A percentile compares a stretch with the other conserved stretches of the same genome.
Conservation (phyloP, 139 green algal species). For the Picochlorum sp. region DNA sequence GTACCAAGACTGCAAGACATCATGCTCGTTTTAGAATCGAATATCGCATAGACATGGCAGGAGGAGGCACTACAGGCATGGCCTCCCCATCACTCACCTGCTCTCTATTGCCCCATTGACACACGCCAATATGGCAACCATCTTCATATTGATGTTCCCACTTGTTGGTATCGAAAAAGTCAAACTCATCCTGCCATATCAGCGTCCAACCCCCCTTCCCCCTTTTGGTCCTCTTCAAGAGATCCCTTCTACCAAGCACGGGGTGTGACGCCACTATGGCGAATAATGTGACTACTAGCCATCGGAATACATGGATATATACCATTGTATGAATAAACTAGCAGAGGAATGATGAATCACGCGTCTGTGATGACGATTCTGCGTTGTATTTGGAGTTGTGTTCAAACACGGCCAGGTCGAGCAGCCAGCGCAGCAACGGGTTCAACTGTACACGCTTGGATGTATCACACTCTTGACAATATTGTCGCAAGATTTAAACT, state of each 20-base stretch:
- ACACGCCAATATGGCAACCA: constrained; percentile 1
- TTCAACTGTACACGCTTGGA: too few species aligned
- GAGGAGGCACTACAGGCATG: too few species aligned
- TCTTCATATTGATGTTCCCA: constrained; percentile 6
- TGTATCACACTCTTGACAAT: too few species aligned
- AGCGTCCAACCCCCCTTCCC: neutral
- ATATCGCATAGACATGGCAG: too few species aligned
- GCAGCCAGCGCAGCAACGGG: too few species aligned
- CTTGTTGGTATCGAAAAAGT: neutral
- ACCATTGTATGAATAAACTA: neutral
- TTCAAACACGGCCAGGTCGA: too few species aligned
- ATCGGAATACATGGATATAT: neutral
- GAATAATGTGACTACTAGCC: neutral
- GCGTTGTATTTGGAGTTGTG: too few species aligned
- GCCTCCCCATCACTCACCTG: neutral
- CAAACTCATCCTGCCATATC: constrained; percentile 3
- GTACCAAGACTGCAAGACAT: neutral
- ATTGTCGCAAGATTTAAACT: too few species aligned
- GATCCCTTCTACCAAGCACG: constrained; percentile 1
- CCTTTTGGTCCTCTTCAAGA: neutral
- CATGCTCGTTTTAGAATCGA: neutral
- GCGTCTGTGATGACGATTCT: too few species aligned
- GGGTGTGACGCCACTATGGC: neutral
- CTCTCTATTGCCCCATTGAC: constrained; percentile 1
- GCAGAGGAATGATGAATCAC: too few species aligned